A percentile compares a stretch with the other conserved stretches of the same genome.
phyloP scores from a whole-genome alignment of 257 asterid genomes.

The Solanum rostratum region DNA sequence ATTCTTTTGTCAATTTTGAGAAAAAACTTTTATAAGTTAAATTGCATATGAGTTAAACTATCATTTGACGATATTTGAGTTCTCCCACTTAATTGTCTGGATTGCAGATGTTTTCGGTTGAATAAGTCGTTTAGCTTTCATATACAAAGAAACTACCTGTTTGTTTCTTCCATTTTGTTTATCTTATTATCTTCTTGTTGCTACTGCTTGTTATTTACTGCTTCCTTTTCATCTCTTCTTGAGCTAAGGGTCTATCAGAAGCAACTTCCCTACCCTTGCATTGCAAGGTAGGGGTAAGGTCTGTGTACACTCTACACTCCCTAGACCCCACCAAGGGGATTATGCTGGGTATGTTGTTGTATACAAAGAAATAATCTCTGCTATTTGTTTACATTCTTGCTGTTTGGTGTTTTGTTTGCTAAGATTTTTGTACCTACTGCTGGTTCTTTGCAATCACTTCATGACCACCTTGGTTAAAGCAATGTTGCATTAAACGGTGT shows the following conservation, averaged over 20 bases:
- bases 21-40: not conserved
- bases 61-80: not conserved
- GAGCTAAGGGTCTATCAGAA: not conserved
- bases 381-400: not conserved
- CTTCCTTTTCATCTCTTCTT: not conserved
- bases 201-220: not conserved
- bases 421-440: not conserved
- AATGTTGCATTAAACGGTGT: not conserved
- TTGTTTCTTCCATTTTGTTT: not conserved
- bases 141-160: not conserved
- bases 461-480: not conserved
- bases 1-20: not conserved
- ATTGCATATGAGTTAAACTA: not conserved
- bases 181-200: not conserved
- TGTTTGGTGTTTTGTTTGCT: not conserved
- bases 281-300: not conserved
- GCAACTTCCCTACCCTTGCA: not conserved
- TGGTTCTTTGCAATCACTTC: not conserved
- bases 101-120: not conserved
- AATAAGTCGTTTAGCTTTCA: not conserved
- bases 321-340: not conserved
- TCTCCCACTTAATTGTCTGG: not conserved
- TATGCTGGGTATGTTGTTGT: not conserved
- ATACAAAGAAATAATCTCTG: not conserved
- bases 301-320: not conserved